Evolutionary conservation across 2,329 filamentous ascomycete species (phyloP).

Genomic region (Bimuria novae-zelandiae): DNA sequence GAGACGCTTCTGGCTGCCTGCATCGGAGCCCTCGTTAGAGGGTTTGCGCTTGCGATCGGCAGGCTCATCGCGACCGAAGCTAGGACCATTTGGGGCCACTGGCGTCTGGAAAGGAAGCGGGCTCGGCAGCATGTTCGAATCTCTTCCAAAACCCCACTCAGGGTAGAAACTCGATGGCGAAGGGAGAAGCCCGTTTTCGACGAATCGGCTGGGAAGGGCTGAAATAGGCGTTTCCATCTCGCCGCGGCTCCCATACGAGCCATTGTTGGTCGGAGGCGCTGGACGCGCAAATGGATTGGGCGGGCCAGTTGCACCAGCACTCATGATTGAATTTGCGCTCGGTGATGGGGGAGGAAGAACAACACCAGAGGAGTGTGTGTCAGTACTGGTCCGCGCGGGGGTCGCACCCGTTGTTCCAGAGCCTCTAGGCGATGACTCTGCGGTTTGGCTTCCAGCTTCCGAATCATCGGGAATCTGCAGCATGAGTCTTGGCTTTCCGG

Average conservation of each 20-base stretch:
- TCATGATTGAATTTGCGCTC: slow-evolving; percentile 81
- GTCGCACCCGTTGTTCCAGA: slow-evolving; percentile 64
- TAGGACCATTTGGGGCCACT: slow-evolving; percentile 49
- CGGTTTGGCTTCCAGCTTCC: slow-evolving; percentile 75
- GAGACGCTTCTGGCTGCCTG: slow-evolving; percentile 42
- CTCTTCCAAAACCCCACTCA: slow-evolving; percentile 80
- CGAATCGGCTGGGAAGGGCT: slow-evolving; percentile 87
- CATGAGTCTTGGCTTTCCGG: slow-evolving; percentile 71
- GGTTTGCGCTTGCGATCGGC: slow-evolving; percentile 48
- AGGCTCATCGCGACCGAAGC: slow-evolving; percentile 51
- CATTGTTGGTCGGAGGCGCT: slow-evolving; percentile 68
- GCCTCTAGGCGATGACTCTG: slow-evolving; percentile 67
- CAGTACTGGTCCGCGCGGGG: slow-evolving; percentile 57
- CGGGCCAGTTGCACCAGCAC: slow-evolving; percentile 87
- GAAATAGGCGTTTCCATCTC: slow-evolving; percentile 82
- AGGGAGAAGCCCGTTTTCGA: slow-evolving; percentile 83
- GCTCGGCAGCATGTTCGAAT: slow-evolving; percentile 87
- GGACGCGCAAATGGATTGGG: slow-evolving; percentile 95
- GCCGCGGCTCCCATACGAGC: slow-evolving; percentile 45
- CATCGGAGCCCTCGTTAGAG: slow-evolving; percentile 45
- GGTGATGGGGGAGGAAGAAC: slow-evolving; percentile 93
- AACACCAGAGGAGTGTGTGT: slow-evolving; percentile 68
- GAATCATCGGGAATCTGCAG: slow-evolving; percentile 94
- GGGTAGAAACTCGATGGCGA: slow-evolving; percentile 92
- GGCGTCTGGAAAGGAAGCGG: slow-evolving; percentile 93